A percentile compares a stretch with the other conserved stretches of the same genome.
These are phyloP conservation scores for Penicillium cosmopolitanum DNA, from an alignment of 495 filamentous ascomycete genomes.

Conservation along the genomic window DNA sequence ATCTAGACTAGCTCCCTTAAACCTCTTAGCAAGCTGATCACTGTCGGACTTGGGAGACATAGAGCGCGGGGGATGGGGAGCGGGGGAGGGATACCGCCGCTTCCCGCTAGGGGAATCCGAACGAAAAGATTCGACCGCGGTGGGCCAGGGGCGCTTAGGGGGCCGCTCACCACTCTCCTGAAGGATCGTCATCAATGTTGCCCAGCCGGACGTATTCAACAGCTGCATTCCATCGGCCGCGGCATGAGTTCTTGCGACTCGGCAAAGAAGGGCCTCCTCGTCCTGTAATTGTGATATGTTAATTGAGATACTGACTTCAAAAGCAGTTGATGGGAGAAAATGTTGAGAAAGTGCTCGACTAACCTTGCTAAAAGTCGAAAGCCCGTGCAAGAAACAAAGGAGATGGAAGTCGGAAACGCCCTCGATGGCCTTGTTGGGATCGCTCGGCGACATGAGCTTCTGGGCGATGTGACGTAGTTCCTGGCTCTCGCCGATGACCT, in stretches of 20 bases:
- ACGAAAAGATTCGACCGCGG: slow-evolving; percentile 43
- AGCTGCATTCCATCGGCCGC: slow-evolving; percentile 78
- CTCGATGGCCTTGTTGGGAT: slow-evolving; percentile 64
- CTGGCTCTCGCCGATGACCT: slow-evolving; percentile 81
- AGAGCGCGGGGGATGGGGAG: slow-evolving; percentile 38
- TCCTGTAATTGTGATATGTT: slow-evolving; percentile 60
- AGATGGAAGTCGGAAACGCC: slow-evolving; percentile 92
- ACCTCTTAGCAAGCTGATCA: slow-evolving; percentile 96
- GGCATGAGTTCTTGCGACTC: slow-evolving; percentile 77
- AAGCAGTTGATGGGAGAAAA: neutral
- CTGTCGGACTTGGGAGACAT: slow-evolving; percentile 51
- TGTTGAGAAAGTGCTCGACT: slow-evolving; percentile 18
- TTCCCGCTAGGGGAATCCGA: slow-evolving; percentile 36
- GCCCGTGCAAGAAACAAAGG: slow-evolving; percentile 79
- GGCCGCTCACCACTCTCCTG: slow-evolving; percentile 95
- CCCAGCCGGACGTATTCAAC: slow-evolving; percentile 84
- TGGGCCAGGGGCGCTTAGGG: slow-evolving; percentile 74
- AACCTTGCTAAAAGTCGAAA: slow-evolving; percentile 84
- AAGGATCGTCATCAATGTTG: slow-evolving; percentile 88
- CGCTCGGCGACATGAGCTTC: slow-evolving; percentile 60
- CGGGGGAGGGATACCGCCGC: slow-evolving; percentile 27
- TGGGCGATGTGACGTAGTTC: slow-evolving; percentile 66
- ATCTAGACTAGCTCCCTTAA: slow-evolving; percentile 96
- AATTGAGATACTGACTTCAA: slow-evolving; percentile 6
- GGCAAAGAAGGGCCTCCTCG: slow-evolving; percentile 84